Percentiles rank a stretch among this genome's conserved stretches.
Conservation (phyloP, 2,329 filamentous ascomycete genomes). For the Talaromyces sp. region DNA sequence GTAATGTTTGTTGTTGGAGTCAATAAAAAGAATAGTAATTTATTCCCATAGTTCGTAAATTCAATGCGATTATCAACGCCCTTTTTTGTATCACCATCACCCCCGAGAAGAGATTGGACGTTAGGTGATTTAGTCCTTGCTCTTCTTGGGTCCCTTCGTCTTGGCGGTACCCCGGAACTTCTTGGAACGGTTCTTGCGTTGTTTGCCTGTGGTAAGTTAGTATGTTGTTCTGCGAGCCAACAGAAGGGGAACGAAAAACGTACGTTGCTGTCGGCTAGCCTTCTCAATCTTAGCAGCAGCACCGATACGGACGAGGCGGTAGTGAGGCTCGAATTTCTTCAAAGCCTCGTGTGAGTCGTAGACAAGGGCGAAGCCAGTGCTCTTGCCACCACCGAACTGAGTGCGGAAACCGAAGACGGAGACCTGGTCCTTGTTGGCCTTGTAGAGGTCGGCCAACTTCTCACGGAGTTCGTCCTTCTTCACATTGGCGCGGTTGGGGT, state of each 20-base stretch:
- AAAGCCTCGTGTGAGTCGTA: constrained; percentile 97
- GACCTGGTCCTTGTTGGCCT: constrained; percentile 95
- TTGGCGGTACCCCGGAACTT: constrained; percentile 96
- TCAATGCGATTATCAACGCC: constrained; percentile 14
- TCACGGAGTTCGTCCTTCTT: constrained; percentile 97
- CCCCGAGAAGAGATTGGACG: constrained; percentile 1
- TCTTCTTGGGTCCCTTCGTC: constrained; percentile 97
- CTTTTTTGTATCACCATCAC: constrained; percentile 11
- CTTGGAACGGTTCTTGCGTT: constrained; percentile 99
- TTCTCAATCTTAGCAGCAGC: constrained; percentile 93
- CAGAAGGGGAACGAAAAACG: constrained; percentile 43
- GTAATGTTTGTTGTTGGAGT: not conserved
- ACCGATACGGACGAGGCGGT: constrained; percentile 92
- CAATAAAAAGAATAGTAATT: constrained; percentile 7
- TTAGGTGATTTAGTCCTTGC: constrained; percentile 60
- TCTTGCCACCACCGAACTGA: constrained; percentile 99
- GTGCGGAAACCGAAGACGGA: constrained; percentile 98
- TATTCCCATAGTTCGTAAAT: constrained; percentile 13
- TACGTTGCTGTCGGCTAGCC: constrained; percentile 98
- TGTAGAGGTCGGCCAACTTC: constrained; percentile 95
- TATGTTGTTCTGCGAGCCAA: not conserved
- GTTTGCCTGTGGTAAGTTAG: constrained; percentile 70
- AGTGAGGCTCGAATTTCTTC: constrained; percentile 99
- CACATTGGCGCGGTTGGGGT: constrained; percentile 97
- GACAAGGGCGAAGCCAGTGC: constrained; percentile 95